phyloP scores from a whole-genome alignment of 306 rosid species.

The Trifolium pratense region DNA sequence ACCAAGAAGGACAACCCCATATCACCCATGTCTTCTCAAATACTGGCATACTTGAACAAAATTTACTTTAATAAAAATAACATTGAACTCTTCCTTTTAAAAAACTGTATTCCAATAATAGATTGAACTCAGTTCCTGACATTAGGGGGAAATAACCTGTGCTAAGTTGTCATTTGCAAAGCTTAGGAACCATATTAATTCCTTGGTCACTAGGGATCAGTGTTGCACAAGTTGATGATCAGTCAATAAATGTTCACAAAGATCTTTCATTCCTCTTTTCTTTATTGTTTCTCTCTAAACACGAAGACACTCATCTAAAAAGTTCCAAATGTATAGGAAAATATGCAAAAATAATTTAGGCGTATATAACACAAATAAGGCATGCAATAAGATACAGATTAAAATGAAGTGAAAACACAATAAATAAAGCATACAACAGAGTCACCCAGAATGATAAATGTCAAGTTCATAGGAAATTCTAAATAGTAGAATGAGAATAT shows the following conservation, averaged over 20 bases:
- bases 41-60: slow-evolving; percentile 9
- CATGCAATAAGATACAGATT: slow-evolving; percentile 23
- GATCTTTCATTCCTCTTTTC: neutral
- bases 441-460: slow-evolving; percentile 10
- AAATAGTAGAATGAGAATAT: slow-evolving; percentile 1
- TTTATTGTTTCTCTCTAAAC: neutral
- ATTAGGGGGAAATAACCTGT: neutral
- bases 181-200: slow-evolving; percentile 27
- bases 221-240: slow-evolving; percentile 29
- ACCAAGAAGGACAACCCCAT: neutral
- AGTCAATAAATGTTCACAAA: slow-evolving; percentile 16
- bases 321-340: slow-evolving; percentile 25
- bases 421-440: neutral
- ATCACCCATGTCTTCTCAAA: neutral
- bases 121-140: slow-evolving; percentile 4
- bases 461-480: slow-evolving; percentile 3
- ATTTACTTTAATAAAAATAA: slow-evolving; percentile 3
- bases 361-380: neutral
- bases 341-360: neutral
- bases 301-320: neutral
- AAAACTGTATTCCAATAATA: slow-evolving; percentile 10
- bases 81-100: slow-evolving; percentile 17
- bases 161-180: neutral
- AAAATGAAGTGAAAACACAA: slow-evolving; percentile 15
- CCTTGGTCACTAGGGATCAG: slow-evolving; percentile 14